Base-by-base conservation (phyloP, 2,329 filamentous ascomycete genomes). In the Aureobasidium melanogenum region DNA sequence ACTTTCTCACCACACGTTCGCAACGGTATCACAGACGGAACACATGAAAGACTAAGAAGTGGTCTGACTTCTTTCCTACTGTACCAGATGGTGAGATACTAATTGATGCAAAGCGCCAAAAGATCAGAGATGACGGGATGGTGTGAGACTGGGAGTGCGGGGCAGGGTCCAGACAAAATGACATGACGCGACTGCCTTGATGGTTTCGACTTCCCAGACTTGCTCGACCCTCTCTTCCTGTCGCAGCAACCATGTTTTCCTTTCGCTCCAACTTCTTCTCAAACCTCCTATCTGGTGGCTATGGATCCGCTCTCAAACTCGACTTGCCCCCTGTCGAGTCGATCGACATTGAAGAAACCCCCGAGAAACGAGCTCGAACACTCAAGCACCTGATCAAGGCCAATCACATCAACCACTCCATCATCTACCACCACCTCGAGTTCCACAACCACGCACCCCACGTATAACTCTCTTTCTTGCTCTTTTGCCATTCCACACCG, bases 381-480 rank as follows among this genome's bases (percentile, higher is more conserved):
- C 80, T 99, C 64, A 97, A 96, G 77, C 91, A 97, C 75, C 79
- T 99, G 15, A 74, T 99, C 63, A 90, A 89, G 73, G 87, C 92
- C 57, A 97, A 97, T 72, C 94, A 99, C 76, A 87, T 87, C 66
- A 96, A 94, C 71, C 84, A 96, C 74, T 85, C 91, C 34, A 86
- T 97, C 66, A 76, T 96, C 60, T 94, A 89, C 73, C 85, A 92
- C 71, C 73, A 88, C 58, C 77, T 88, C 5, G 78, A 82, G 64
- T 94, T 86, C 68, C 85, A 94, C 76, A 97, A 97, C 70, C 89
- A 96, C 75, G 80, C 87, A 67, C 82, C 90, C 41, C 91, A 96
- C 75, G 82, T 85, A 74, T 63, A 79, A 50, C 69, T 50, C 44
- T 28, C 56, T 12, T 50, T 17, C 24, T 24, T 59, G 15, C 9